A percentile compares a stretch with the other conserved stretches of the same genome.
Evolutionary conservation across 2,329 filamentous ascomycete genomes (phyloP).

Genomic region (Xylaria sp.): DNA sequence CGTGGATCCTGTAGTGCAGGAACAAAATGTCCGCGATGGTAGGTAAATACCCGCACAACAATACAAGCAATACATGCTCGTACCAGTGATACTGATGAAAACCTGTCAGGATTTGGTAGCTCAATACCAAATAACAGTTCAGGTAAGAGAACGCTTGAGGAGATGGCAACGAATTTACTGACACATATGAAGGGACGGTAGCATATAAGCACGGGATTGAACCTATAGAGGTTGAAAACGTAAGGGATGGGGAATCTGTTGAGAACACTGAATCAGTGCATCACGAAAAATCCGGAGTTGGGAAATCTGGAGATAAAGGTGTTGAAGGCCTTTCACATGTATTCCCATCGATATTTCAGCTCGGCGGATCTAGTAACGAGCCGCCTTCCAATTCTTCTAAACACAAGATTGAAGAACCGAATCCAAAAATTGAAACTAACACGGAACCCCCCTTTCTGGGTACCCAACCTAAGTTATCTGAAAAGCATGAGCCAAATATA

Average conservation of each 20-base stretch:
- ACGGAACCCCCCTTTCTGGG: background rate
- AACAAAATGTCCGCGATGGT: constrained; percentile 2
- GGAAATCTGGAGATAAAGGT: background rate
- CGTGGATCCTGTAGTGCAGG: background rate
- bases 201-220: background rate
- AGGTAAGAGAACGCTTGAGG: background rate
- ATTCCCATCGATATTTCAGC: background rate
- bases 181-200: background rate
- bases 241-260: background rate
- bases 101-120: background rate
- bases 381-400: background rate
- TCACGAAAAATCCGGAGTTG: background rate
- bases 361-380: background rate
- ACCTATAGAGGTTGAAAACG: background rate
- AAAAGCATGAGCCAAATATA: background rate
- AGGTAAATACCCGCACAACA: constrained; percentile 3
- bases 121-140: background rate
- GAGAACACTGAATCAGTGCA: background rate
- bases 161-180: background rate
- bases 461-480: background rate
- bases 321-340: background rate
- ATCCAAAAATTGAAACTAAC: background rate
- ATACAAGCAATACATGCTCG: background rate
- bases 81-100: constrained; percentile 6
- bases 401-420: background rate